Conservation (phyloP, 78 protist species). For the Tieghemostelium lacteum region DNA sequence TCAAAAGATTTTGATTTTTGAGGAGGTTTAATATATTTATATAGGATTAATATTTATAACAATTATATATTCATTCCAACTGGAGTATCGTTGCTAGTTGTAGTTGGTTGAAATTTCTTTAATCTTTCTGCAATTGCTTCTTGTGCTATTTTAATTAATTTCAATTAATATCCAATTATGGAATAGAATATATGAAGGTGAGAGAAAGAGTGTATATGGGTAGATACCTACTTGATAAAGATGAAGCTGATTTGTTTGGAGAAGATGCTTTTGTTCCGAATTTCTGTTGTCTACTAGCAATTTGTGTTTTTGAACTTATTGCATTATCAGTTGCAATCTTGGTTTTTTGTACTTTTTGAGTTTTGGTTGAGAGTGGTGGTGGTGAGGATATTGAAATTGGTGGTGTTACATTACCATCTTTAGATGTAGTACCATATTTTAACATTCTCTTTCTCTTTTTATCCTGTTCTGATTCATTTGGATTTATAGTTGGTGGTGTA, state of each 20-base stretch:
- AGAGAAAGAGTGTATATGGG: not conserved
- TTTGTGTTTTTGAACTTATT: not conserved
- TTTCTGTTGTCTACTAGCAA: constrained; percentile 26
- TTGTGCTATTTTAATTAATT: not conserved
- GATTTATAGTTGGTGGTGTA: not conserved
- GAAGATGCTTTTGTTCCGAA: not conserved
- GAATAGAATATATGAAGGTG: not conserved
- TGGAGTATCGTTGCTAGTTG: no score
- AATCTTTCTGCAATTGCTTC: not conserved
- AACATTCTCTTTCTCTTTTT: constrained; percentile 13
- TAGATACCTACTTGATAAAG: not conserved
- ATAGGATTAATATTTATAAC: no score
- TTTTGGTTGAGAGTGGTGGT: constrained; percentile 8
- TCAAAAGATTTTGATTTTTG: not conserved
- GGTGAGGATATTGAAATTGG: constrained; percentile 6
- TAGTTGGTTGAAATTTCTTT: not conserved
- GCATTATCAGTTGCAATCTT: not conserved
- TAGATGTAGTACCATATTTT: constrained; percentile 23
- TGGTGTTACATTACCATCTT: not conserved
- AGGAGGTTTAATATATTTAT: not conserved
- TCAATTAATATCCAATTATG: not conserved
- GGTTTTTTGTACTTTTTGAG: constrained; percentile 7
- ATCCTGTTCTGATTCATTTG: constrained; percentile 7
- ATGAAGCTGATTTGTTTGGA: no score
- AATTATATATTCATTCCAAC: no score